Base-by-base conservation (phyloP, 495 filamentous ascomycete species). In the Xylaria sp. region DNA sequence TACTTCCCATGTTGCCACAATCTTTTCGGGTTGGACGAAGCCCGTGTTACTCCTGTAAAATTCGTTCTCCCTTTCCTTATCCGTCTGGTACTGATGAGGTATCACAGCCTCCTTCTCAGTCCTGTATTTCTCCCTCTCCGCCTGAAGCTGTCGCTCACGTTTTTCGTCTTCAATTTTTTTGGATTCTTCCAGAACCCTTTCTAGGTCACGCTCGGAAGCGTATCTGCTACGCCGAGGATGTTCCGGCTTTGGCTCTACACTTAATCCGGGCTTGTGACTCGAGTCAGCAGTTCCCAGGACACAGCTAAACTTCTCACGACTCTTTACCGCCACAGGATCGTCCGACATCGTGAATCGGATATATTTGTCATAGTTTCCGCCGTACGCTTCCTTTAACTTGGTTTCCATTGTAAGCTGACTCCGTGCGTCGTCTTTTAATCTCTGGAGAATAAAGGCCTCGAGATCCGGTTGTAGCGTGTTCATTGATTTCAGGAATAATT, bases 61-160 rank as follows among this genome's bases (percentile, higher is more conserved):
- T 9, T 80, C 80, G 41, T 86, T 82, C 12, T 83, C 78, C 44
- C 80, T 80, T 70, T 88, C 86, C 29, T 84, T 74, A 53, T 79
- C 57, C 37, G 73, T 74, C 82, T 88, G 85, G 65, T 92, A 86
- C 90, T 97, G 94, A 58, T 90, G 84, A 0, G 95, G 95, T 53
- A 98, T 90, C 3, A 87, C 84, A 0, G 96, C 96, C 81, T 99
- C 96, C 75, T 93, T 93, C 1, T 90, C 90, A 52, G 89, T 89
- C 72, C 95, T 93, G 53, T 92, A 87, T 55, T 90, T 90, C 41
- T 92, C 90, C 70, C 91, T 90, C 41, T 89, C 86, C 71, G 90
- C 90, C 19, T 88, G 88, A 35, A 90, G 85, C 68, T 91, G 89
- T 61, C 89, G 86, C 69, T 93, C 92, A 55, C 90, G 82, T 74